These are phyloP conservation scores for Phaeosphaeriaceae sp. DNA, from an alignment of 2,329 filamentous ascomycete species.

Conservation along the genomic window DNA sequence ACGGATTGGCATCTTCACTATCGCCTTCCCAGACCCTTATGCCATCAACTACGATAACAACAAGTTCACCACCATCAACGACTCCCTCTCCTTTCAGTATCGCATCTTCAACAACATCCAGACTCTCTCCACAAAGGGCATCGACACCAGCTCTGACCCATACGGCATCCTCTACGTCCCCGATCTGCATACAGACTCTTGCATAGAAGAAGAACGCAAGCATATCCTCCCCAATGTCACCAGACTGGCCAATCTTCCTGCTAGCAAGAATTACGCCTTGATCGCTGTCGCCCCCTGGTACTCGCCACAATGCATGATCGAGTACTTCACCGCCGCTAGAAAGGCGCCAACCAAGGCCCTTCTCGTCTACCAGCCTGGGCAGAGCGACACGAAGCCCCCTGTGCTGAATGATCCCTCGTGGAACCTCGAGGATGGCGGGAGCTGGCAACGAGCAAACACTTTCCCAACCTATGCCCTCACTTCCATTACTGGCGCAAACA, in stretches of 20 bases:
- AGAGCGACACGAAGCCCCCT: slow-evolving; percentile 66
- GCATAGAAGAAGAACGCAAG: slow-evolving; percentile 66
- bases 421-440: slow-evolving; percentile 70
- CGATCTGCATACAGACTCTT: slow-evolving; percentile 67
- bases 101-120: slow-evolving; percentile 65
- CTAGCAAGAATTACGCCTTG: slow-evolving; percentile 69
- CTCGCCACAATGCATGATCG: slow-evolving; percentile 71
- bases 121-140: slow-evolving; percentile 74
- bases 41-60: slow-evolving; percentile 37
- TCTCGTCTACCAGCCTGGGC: slow-evolving; percentile 61
- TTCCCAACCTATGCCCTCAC: slow-evolving; percentile 87
- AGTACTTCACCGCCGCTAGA: slow-evolving; percentile 71
- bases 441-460: slow-evolving; percentile 73
- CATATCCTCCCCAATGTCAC: slow-evolving; percentile 79
- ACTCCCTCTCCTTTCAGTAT: slow-evolving; percentile 45
- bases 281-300: slow-evolving; percentile 90
- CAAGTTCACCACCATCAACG: slow-evolving; percentile 38
- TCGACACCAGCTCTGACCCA: slow-evolving; percentile 66
- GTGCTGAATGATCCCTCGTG: slow-evolving; percentile 68
- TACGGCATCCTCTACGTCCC: slow-evolving; percentile 88
- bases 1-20: slow-evolving; percentile 44
- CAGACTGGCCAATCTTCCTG: slow-evolving; percentile 69
- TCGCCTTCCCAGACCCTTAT: slow-evolving; percentile 44
- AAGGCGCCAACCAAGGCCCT: slow-evolving; percentile 64
- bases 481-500: slow-evolving; percentile 66